Evolutionary conservation across 768 basidiomycete species (phyloP), one percentile per base, ranked within the genome.

Genomic region (Leccinum fibrillosum): DNA sequence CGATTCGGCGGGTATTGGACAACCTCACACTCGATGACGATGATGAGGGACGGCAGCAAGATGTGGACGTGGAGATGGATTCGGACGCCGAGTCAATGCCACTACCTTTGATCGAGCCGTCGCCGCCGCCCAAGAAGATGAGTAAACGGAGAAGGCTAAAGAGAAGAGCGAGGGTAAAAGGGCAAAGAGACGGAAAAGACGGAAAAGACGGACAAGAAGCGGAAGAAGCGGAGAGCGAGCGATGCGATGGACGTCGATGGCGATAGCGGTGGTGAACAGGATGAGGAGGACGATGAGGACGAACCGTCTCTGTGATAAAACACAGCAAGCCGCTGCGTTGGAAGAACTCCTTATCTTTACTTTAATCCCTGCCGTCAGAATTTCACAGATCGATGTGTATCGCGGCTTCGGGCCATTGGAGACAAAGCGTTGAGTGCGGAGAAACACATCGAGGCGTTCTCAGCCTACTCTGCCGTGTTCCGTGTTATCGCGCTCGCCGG

Each of bases 1-100:
- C 89, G n/a, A 94, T 97, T 61, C 85, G 88, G 62, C 92, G 89
- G 72, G 94, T 95, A 17, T 67, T 95, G 59, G 85, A 90, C n/a
- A 81, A 82, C 54, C 84, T 96, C 42, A 84, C 83, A 7, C 69
- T 89, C 19, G 91, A 90, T 8, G 82, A 81, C 2, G 82, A 84
- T 2, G 86, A 85, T 0, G 83, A 82, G 28, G 26, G 3, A n/a
- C 39, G 5, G 8, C 34, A 26, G 37, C 44, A 12, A 19, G 58
- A 66, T 19, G 42, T 23, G 1, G 80, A 78, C 11, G 78, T 75
- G 23, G 80, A 84, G 21, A 80, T 81, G 69, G 79, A 64, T 4
- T 32, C 30, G 0, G 72, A 68, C 44, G 45, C 78, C 10, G 79
- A 76, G 28, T 78, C 80, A 3, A 73, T 74, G 2, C 68, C 21